Evolutionary conservation across 768 basidiomycete species (phyloP), one percentile per base, ranked within the genome.

Genomic region (Phanerochaete carnosa): DNA sequence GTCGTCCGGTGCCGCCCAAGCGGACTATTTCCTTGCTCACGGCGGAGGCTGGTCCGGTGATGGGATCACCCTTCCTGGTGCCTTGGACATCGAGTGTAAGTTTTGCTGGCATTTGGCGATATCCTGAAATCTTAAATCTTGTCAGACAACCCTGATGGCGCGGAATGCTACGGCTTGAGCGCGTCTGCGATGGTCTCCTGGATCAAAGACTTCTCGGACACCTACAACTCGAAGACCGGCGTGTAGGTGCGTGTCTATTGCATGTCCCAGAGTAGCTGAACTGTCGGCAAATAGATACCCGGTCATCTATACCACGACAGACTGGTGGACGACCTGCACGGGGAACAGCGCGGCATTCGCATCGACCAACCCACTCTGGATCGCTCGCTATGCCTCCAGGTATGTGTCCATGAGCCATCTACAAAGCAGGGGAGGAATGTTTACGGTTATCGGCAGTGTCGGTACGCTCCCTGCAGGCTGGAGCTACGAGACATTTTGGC

Each of bases 251-350:
- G 29, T 28, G 51, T 28, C 32, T 29, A 33, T 32, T 43, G 19
- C 59, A 39, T 13, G 52, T 7, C 51, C 22, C 2, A 26, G 28
- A 25, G 8, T 1, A 11, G 32, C 13, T 56, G 11, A 43, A 26
- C 3, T 3, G 55, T 25, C 28, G 22, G 15, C 45, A 12, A 43
- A 13, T 43, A 56, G 37, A 19, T 57, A 49, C 22, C 56, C 46
- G 81, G 83, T 83, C 43, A 85, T 87, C 58, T 88, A 88, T 64
- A 83, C 83, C 29, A 85, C 82, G 3, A 86, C 84, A 12, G 75
- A 80, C 68, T 89, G 87, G 87, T 89, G 88, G 88, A 81, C 65
- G 11, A 78, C 76, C 9, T 89, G 88, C 69, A 89, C 88, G 2
- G 85, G 82, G 0, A 83, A 86, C 68, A 83, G 78, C 58, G 72